Evolutionary conservation across 164 flowering plant genomes (phyloP).

Genomic region (Hamamelis virginiana): DNA sequence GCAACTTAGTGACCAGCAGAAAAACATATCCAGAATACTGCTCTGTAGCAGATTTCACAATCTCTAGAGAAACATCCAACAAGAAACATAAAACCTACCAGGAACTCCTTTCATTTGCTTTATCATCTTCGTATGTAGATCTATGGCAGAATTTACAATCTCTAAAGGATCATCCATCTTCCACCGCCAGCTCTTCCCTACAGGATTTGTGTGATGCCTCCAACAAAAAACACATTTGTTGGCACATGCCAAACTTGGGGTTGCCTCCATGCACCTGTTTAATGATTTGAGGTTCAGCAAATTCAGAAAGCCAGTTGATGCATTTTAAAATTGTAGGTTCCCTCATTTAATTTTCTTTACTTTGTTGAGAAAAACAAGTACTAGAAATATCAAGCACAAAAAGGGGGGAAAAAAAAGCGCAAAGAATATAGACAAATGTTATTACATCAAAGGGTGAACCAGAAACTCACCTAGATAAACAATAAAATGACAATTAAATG

Average conservation of each 20-base stretch:
- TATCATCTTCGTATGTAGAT: constrained; percentile 87
- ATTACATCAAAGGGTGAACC: too few species aligned
- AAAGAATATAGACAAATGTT: too few species aligned
- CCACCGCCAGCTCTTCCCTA: constrained; percentile 98
- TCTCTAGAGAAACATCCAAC: constrained; percentile 17
- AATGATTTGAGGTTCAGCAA: not conserved
- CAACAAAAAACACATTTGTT: constrained; percentile 99
- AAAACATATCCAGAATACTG: too few species aligned
- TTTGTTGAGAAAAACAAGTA: not conserved
- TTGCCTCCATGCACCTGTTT: constrained; percentile 97
- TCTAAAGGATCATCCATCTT: constrained; percentile 93
- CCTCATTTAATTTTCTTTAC: not conserved
- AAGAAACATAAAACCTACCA: constrained; percentile 39
- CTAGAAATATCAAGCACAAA: not conserved
- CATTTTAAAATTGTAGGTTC: not conserved
- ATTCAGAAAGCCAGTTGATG: not conserved
- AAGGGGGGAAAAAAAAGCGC: too few species aligned
- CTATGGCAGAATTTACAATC: constrained; percentile 85
- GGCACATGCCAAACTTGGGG: constrained; percentile 99
- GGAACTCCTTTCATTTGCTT: constrained; percentile 99
- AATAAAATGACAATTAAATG: too few species aligned
- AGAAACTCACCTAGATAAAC: too few species aligned
- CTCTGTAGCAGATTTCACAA: not conserved
- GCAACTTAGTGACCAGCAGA: too few species aligned
- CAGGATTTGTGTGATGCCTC: constrained; percentile 99